phyloP scores from a whole-genome alignment of 2,329 filamentous ascomycete species.

The Tolypocladium inflatum region DNA sequence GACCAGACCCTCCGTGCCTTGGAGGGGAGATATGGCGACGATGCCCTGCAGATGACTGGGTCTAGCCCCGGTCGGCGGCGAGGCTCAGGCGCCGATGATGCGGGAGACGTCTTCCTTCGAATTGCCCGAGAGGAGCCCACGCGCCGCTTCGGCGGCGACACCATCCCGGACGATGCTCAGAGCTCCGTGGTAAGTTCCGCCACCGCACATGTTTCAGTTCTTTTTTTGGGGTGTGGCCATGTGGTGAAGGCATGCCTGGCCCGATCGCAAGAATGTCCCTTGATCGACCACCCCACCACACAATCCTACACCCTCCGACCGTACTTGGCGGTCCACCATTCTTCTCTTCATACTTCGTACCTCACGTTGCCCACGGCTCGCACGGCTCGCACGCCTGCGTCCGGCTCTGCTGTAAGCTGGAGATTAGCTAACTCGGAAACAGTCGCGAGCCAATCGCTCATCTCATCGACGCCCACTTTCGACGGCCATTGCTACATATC shows the following conservation, averaged over 20 bases:
- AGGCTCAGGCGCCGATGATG: conserved; percentile 37
- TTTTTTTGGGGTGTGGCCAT: background rate
- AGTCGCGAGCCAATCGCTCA: conserved; percentile 39
- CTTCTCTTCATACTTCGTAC: background rate
- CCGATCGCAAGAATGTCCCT: background rate
- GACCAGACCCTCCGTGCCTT: conserved; percentile 42
- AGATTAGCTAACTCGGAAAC: conserved; percentile 3
- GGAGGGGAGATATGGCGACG: conserved; percentile 28
- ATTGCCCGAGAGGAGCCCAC: conserved; percentile 45
- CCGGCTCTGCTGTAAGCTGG: background rate
- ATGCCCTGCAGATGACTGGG: conserved; percentile 26
- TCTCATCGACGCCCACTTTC: conserved; percentile 45
- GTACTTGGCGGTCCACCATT: background rate
- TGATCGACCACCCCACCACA: background rate
- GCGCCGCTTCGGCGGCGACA: conserved; percentile 26
- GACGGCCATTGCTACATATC: conserved; percentile 36
- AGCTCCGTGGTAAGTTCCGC: conserved; percentile 36
- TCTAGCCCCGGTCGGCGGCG: conserved; percentile 26
- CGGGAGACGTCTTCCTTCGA: conserved; percentile 48
- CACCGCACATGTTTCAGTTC: background rate
- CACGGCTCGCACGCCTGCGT: background rate
- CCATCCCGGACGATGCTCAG: conserved; percentile 21
- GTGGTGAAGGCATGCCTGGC: background rate
- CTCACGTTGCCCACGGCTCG: background rate
- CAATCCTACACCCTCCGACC: background rate